These are phyloP conservation scores for Xylaria sp. DNA, from an alignment of 2,329 filamentous ascomycete genomes.

Conservation along the genomic window DNA sequence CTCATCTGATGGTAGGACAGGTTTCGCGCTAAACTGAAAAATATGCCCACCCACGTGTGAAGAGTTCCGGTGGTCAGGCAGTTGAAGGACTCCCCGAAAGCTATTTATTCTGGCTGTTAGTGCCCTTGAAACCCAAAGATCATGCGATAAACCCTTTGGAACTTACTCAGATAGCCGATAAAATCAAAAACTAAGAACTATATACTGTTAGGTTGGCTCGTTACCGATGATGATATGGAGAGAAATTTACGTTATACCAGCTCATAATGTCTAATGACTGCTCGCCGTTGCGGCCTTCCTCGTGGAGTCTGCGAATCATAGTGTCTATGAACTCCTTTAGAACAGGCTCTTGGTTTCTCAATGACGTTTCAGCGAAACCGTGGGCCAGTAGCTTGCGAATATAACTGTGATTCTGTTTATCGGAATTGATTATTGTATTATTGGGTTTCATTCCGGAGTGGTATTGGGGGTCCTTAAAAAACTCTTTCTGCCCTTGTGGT, in stretches of 20 bases:
- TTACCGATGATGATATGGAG: background rate
- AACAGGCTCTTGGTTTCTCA: slow-evolving; percentile 20
- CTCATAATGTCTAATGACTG: slow-evolving; percentile 15
- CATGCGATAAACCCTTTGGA: background rate
- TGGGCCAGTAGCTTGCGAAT: slow-evolving; percentile 22
- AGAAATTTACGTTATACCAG: slow-evolving; percentile 25
- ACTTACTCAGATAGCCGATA: slow-evolving; percentile 27
- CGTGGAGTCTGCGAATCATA: slow-evolving; percentile 18
- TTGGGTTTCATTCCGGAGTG: background rate
- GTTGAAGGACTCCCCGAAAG: slow-evolving; percentile 29
- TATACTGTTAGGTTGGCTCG: background rate
- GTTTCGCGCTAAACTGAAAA: slow-evolving; percentile 16
- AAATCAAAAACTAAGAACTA: slow-evolving; percentile 27
- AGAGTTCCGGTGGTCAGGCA: slow-evolving; percentile 21
- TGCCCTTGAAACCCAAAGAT: background rate
- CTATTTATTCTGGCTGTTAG: background rate
- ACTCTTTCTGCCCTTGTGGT: slow-evolving; percentile 14
- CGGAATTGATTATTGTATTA: slow-evolving; percentile 12
- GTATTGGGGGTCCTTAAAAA: slow-evolving; percentile 20
- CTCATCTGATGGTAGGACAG: slow-evolving; percentile 16
- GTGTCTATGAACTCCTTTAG: slow-evolving; percentile 21
- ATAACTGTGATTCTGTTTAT: slow-evolving; percentile 20
- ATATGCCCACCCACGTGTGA: slow-evolving; percentile 22
- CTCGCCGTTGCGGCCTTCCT: slow-evolving; percentile 14
- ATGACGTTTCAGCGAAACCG: slow-evolving; percentile 27